A percentile compares a stretch with the other conserved stretches of the same genome.
phyloP scores from a whole-genome alignment of 352 stramenopile genomes.

The Globisporangium splendens region DNA sequence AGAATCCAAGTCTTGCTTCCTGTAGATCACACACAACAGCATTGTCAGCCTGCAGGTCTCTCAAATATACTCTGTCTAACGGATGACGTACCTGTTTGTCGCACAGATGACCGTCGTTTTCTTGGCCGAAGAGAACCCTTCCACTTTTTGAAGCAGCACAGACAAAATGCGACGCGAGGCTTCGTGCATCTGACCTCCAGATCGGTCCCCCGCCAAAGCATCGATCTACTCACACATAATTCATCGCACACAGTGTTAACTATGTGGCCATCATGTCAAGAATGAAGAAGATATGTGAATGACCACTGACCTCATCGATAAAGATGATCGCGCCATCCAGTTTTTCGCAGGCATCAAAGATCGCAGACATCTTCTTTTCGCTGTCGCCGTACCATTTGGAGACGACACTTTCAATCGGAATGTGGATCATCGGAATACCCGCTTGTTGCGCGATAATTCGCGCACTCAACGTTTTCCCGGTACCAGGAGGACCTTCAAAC shows the following conservation, averaged over 20 bases:
- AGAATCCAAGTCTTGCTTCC: slow-evolving; percentile 91
- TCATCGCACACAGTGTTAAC: background rate
- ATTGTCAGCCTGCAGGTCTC: background rate
- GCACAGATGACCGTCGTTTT: slow-evolving; percentile 92
- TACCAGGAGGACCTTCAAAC: slow-evolving; percentile 93
- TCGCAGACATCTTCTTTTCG: slow-evolving; percentile 93
- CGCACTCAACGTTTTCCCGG: slow-evolving; percentile 91
- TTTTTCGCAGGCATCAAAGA: slow-evolving; percentile 93
- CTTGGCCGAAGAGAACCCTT: slow-evolving; percentile 90
- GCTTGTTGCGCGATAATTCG: slow-evolving; percentile 93
- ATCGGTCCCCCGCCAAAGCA: slow-evolving; percentile 85
- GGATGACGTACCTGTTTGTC: slow-evolving; percentile 72
- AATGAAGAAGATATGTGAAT: background rate
- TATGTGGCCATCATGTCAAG: background rate
- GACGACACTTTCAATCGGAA: slow-evolving; percentile 92
- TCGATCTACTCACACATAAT: slow-evolving; percentile 63
- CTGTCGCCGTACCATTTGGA: slow-evolving; percentile 95
- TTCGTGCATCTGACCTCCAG: slow-evolving; percentile 90
- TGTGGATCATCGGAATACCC: slow-evolving; percentile 91
- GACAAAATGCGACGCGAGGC: slow-evolving; percentile 90
- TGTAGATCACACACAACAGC: slow-evolving; percentile 15
- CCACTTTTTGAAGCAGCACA: slow-evolving; percentile 90
- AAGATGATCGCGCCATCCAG: slow-evolving; percentile 92
- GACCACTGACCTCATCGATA: slow-evolving; percentile 83
- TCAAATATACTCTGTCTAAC: background rate